A percentile compares a stretch with the other conserved stretches of the same genome.
Evolutionary conservation across 2,329 filamentous ascomycete species (phyloP).

Genomic region (Epichloe uncinata): DNA sequence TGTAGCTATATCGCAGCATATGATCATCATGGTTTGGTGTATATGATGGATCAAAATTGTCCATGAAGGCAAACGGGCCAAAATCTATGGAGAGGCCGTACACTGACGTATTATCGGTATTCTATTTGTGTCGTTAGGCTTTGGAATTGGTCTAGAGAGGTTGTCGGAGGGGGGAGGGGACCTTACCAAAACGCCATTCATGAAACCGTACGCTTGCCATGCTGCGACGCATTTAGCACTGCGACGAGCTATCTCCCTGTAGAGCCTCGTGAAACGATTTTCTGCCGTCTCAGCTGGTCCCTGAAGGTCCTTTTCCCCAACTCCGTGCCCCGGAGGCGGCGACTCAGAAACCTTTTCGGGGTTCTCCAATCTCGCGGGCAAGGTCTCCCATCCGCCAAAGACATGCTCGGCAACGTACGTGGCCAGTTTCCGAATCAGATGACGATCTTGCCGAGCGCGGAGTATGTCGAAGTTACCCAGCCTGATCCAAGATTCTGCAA

Average conservation of each 20-base stretch:
- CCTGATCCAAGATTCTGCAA: slow-evolving; percentile 82
- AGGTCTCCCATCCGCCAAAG: slow-evolving; percentile 72
- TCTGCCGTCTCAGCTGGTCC: slow-evolving; percentile 56
- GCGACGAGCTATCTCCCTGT: slow-evolving; percentile 71
- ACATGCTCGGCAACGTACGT: slow-evolving; percentile 82
- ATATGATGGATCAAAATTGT: slow-evolving; percentile 88
- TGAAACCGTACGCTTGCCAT: slow-evolving; percentile 99
- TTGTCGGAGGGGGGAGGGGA: neutral
- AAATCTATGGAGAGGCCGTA: slow-evolving; percentile 85
- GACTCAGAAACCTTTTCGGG: slow-evolving; percentile 33
- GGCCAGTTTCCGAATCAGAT: slow-evolving; percentile 57
- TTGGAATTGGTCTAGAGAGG: neutral
- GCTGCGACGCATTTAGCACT: slow-evolving; percentile 81
- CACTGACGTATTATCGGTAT: slow-evolving; percentile 94
- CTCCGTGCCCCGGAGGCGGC: slow-evolving; percentile 32
- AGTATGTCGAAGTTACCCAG: slow-evolving; percentile 96
- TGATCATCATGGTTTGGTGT: slow-evolving; percentile 96
- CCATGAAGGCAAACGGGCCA: slow-evolving; percentile 94
- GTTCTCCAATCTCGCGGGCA: slow-evolving; percentile 49
- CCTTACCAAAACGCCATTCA: slow-evolving; percentile 72
- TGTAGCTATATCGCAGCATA: slow-evolving; percentile 77
- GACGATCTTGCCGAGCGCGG: slow-evolving; percentile 65
- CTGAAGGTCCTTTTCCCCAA: slow-evolving; percentile 47
- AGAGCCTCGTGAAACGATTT: slow-evolving; percentile 82
- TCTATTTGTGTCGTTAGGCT: slow-evolving; percentile 28